Conservation (phyloP, 2,329 filamentous ascomycete species). For the Neurospora sp. region DNA sequence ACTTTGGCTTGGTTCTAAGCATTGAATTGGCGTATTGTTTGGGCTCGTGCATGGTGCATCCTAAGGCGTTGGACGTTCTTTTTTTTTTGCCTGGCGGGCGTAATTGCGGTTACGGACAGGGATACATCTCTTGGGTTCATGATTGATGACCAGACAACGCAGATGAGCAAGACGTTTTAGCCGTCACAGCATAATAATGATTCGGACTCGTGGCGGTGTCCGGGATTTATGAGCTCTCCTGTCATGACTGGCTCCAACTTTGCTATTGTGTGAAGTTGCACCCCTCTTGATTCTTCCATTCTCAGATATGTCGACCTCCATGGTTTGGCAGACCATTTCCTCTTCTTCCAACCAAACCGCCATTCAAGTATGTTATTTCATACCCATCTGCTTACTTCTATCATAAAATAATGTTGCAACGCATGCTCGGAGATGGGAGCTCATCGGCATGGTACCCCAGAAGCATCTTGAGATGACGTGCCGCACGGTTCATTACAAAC, state of each 20-base stretch:
- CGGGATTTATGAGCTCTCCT: neutral
- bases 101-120: neutral
- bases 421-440: neutral
- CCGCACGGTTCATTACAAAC: neutral
- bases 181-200: neutral
- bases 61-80: conserved; percentile 5
- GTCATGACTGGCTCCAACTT: neutral
- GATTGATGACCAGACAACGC: neutral
- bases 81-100: neutral
- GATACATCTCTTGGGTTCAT: neutral
- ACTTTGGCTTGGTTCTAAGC: conserved; percentile 83
- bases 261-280: neutral
- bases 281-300: neutral
- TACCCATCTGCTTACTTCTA: neutral
- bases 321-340: neutral
- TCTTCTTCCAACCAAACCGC: neutral
- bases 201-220: neutral
- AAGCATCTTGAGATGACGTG: neutral
- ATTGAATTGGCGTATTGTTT: conserved; percentile 2
- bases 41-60: conserved; percentile 3
- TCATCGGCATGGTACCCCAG: neutral
- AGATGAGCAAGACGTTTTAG: neutral
- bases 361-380: neutral
- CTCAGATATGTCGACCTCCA: neutral
- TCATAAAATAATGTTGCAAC: neutral